Evolutionary conservation across 2,329 filamentous ascomycete genomes (phyloP).

Genomic region (Penicillium sp.): DNA sequence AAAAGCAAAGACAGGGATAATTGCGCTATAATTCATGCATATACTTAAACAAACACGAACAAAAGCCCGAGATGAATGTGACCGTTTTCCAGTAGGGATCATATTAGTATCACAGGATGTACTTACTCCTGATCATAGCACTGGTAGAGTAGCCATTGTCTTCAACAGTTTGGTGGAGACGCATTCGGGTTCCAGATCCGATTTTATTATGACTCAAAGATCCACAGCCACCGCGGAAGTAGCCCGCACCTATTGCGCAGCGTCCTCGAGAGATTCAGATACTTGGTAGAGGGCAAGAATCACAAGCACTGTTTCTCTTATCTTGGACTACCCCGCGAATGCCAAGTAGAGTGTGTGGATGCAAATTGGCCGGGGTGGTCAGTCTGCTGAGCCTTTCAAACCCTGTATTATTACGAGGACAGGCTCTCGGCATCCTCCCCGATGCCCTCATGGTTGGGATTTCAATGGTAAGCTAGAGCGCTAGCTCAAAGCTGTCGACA

Average conservation of each 20-base stretch:
- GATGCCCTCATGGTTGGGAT: not conserved
- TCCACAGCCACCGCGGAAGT: conserved; percentile 2
- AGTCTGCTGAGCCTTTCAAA: conserved; percentile 1
- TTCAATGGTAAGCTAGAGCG: not conserved
- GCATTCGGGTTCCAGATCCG: conserved; percentile 2
- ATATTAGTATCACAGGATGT: no score
- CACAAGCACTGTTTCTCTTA: not conserved
- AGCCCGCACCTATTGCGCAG: not conserved
- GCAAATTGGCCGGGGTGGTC: not conserved
- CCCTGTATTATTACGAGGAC: conserved; percentile 3
- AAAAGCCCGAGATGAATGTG: not conserved
- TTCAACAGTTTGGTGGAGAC: conserved; percentile 2
- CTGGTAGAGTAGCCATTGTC: not conserved
- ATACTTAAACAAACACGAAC: not conserved
- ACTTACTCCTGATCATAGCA: no score
- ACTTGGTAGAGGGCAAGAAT: not conserved
- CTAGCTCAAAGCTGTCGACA: not conserved
- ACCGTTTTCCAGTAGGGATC: not conserved
- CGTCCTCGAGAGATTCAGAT: not conserved
- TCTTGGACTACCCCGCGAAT: conserved; percentile 2
- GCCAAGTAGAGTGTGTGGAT: not conserved
- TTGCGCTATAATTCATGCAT: not conserved
- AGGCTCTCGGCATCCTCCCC: not conserved
- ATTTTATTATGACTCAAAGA: not conserved
- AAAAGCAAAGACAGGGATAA: not conserved